These are phyloP conservation scores for Purshia tridentata DNA, from an alignment of 306 rosid species.

Conservation along the genomic window DNA sequence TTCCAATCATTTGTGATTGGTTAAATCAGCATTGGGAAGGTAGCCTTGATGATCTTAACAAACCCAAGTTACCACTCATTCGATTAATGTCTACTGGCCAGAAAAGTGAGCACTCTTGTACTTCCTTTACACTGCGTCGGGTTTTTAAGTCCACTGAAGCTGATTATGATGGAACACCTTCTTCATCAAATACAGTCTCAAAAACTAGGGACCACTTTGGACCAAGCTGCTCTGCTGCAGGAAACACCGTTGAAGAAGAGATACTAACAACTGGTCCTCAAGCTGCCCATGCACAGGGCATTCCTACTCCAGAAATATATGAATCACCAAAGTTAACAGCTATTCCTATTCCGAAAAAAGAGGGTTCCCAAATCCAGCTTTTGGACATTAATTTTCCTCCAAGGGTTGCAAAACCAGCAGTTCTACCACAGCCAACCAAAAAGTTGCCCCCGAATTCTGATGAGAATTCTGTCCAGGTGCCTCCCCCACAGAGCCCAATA, in stretches of 20 bases:
- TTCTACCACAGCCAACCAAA: constrained; percentile 37
- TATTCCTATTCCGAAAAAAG: constrained; percentile 57
- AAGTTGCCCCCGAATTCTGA: constrained; percentile 38
- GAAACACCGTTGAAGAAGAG: constrained; percentile 62
- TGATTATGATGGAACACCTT: constrained; percentile 65
- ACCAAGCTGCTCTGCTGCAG: constrained; percentile 53
- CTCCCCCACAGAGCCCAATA: constrained; percentile 41
- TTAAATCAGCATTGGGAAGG: constrained; percentile 99
- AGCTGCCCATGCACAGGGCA: constrained; percentile 71
- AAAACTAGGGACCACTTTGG: constrained; percentile 53
- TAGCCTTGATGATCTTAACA: constrained; percentile 92
- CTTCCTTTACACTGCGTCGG: constrained; percentile 76
- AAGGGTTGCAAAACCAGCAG: constrained; percentile 42
- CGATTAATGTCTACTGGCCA: constrained; percentile 83
- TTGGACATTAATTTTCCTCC: constrained; percentile 95
- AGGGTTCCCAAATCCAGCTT: constrained; percentile 59
- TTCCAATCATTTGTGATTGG: constrained; percentile 91
- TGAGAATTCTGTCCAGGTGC: constrained; percentile 39
- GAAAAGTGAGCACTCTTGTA: constrained; percentile 85
- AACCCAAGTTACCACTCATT: constrained; percentile 85
- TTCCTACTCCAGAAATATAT: constrained; percentile 95
- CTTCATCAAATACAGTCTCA: constrained; percentile 60
- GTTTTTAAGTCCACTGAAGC: constrained; percentile 80
- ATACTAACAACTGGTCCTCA: constrained; percentile 38
- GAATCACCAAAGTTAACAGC: constrained; percentile 87